Percentiles rank a stretch among this genome's conserved stretches.
phyloP scores from a whole-genome alignment of 2,329 filamentous ascomycete species.

The Cladophialophora bantiana region DNA sequence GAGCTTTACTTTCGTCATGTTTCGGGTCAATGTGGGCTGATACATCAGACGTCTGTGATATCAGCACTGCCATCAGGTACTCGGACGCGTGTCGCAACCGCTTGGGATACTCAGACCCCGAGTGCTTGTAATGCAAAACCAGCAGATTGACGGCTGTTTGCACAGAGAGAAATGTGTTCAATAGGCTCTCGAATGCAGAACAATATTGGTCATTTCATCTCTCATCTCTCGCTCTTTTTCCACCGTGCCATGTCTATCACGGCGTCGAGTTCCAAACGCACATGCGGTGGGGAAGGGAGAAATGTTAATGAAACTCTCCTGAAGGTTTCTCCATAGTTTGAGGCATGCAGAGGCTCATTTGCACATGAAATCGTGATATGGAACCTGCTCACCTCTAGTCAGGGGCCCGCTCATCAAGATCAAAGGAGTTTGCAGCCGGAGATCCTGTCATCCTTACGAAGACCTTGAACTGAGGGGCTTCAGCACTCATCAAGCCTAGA shows the following conservation, averaged over 20 bases:
- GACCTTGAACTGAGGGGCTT: slow-evolving; percentile 10
- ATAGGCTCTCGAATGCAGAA: not conserved
- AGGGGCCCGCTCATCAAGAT: not conserved
- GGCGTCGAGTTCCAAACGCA: not conserved
- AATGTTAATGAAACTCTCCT: not conserved
- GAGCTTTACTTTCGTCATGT: not conserved
- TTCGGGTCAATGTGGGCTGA: slow-evolving; percentile 8
- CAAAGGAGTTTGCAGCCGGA: not conserved
- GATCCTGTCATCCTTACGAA: slow-evolving; percentile 23
- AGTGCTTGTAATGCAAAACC: not conserved
- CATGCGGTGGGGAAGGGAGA: not conserved
- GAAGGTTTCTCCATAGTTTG: not conserved
- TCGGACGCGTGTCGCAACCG: not conserved
- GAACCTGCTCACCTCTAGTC: slow-evolving; percentile 6
- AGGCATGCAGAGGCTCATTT: not conserved
- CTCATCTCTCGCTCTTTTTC: not conserved
- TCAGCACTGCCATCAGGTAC: not conserved
- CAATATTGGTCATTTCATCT: not conserved
- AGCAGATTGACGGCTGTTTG: not conserved
- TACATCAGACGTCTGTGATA: slow-evolving; percentile 3
- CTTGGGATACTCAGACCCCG: not conserved
- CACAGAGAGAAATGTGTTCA: not conserved
- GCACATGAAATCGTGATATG: not conserved
- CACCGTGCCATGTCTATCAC: not conserved
- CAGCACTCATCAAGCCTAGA: not conserved